These are phyloP conservation scores for Moesziomyces sp. DNA, from an alignment of 1,284 basidiomycete species.

Conservation along the genomic window DNA sequence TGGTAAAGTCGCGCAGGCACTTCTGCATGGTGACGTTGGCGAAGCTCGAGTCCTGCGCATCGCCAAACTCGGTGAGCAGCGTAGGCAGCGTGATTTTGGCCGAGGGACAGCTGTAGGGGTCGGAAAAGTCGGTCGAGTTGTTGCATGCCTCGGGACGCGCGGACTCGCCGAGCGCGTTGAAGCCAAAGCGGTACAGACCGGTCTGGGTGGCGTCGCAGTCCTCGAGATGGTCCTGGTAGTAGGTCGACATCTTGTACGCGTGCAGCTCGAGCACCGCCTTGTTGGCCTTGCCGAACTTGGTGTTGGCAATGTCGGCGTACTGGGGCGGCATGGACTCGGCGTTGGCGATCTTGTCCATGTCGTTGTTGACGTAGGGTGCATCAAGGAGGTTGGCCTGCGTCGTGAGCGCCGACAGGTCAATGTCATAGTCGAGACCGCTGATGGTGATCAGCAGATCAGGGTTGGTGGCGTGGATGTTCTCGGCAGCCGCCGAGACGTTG, in stretches of 20 bases:
- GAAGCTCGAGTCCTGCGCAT: conserved; percentile 22
- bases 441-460: conserved; percentile 46
- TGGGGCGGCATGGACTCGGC: conserved; percentile 13
- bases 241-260: conserved; percentile 34
- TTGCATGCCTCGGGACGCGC: conserved; percentile 24
- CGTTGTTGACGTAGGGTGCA: conserved; percentile 27
- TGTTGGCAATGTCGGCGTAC: conserved; percentile 28
- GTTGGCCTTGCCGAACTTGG: conserved; percentile 35
- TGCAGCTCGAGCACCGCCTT: conserved; percentile 47
- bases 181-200: conserved; percentile 34
- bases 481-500: conserved; percentile 37
- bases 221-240: conserved; percentile 30
- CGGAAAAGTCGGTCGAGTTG: conserved; percentile 15
- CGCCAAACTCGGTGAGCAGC: conserved; percentile 41
- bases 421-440: conserved; percentile 45
- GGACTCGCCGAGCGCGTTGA: conserved; percentile 37
- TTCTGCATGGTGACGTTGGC: conserved; percentile 40
- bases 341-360: conserved; percentile 24
- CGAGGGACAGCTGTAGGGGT: conserved; percentile 29
- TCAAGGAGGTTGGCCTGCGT: conserved; percentile 22
- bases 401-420: conserved; percentile 37
- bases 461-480: conserved; percentile 42
- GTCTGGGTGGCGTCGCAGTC: conserved; percentile 33
- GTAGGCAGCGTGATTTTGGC: conserved; percentile 29
- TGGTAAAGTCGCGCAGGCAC: conserved; percentile 45